phyloP scores from a whole-genome alignment of 2,329 filamentous ascomycete species.

The Aspergillus pseudonomiae region DNA sequence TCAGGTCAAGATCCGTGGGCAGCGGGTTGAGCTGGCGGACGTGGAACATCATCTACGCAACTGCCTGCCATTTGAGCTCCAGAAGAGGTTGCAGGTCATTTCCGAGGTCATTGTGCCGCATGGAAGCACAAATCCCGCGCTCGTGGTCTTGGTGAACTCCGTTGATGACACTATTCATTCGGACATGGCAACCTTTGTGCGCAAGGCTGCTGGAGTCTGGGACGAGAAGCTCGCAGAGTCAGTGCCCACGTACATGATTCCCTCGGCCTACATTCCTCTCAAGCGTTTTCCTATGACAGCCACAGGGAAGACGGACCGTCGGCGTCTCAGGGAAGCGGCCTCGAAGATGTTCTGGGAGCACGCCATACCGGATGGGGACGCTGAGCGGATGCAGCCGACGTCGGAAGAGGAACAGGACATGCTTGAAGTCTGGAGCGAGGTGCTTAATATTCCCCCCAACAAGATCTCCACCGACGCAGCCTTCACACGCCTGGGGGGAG shows the following conservation, averaged over 20 bases:
- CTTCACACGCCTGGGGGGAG: background rate
- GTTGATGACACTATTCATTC: background rate
- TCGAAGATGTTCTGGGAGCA: background rate
- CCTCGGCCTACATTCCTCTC: background rate
- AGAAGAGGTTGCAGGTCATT: background rate
- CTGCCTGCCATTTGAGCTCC: background rate
- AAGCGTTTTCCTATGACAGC: background rate
- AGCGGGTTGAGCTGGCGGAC: background rate
- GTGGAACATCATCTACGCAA: background rate
- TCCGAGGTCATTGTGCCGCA: background rate
- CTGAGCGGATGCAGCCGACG: background rate
- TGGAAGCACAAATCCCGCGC: background rate
- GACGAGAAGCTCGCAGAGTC: background rate
- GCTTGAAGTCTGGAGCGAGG: background rate
- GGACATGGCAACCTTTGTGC: too few species aligned
- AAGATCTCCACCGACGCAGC: background rate
- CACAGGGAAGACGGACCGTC: background rate
- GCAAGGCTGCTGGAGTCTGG: too few species aligned
- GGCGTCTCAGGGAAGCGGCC: background rate
- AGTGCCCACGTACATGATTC: background rate
- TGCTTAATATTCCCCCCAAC: background rate
- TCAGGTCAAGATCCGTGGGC: constrained; percentile 5
- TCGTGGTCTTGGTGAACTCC: background rate
- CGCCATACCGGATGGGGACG: background rate
- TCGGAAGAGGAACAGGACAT: background rate